Percentiles rank a stretch among this genome's conserved stretches.
Evolutionary conservation across 73 alveolate genomes (phyloP).

Genomic region (Paramecium sonneborni): DNA sequence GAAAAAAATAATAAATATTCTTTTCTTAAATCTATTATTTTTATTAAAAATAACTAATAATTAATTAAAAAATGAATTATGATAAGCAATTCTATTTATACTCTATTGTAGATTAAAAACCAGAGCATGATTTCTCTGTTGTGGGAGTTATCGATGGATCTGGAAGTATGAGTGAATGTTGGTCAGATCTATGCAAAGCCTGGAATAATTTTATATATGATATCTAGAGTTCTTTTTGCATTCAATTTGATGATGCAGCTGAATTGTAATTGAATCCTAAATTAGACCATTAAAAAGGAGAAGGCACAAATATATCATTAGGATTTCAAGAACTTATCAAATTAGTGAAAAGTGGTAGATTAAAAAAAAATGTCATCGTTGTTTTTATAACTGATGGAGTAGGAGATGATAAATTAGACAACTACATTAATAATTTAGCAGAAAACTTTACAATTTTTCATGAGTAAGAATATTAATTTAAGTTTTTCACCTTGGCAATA

Average conservation of each 20-base stretch:
- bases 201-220: not conserved
- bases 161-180: not conserved
- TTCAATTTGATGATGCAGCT: slow-evolving; percentile 19
- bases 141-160: slow-evolving; percentile 40
- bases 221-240: not conserved
- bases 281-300: not conserved
- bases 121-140: not conserved
- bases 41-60: too few species aligned
- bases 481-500: not conserved
- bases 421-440: not conserved
- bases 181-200: not conserved
- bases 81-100: not conserved
- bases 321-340: not conserved
- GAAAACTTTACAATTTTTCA: not conserved
- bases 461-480: not conserved
- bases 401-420: not conserved
- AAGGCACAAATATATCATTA: not conserved
- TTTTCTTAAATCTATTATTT: too few species aligned
- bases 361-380: not conserved
- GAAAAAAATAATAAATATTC: too few species aligned
- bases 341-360: not conserved
- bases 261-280: not conserved
- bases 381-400: slow-evolving; percentile 47
- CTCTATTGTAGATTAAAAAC: not conserved
- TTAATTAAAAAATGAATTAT: too few species aligned